Conservation (phyloP, 306 rosid genomes). For the Alnus rubra region DNA sequence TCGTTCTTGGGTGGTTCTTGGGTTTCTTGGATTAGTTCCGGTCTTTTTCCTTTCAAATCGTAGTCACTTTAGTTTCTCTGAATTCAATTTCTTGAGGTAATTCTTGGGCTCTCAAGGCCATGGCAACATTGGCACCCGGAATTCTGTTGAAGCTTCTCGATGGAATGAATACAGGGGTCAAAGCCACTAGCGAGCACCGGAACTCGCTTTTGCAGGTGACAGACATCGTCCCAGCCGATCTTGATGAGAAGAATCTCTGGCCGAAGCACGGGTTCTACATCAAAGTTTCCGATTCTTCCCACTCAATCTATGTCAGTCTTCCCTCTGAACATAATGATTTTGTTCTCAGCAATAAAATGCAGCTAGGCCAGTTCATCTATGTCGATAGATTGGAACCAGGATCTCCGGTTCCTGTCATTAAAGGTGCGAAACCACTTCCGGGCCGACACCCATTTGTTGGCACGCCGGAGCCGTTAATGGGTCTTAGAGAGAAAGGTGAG, state of each 20-base stretch:
- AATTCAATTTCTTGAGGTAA: not conserved
- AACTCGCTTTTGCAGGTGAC: slow-evolving; percentile 86
- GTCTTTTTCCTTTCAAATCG: not conserved
- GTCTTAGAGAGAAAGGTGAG: slow-evolving; percentile 54
- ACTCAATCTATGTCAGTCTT: slow-evolving; percentile 73
- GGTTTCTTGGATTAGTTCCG: not conserved
- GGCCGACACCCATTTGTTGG: slow-evolving; percentile 86
- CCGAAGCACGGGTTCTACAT: slow-evolving; percentile 86
- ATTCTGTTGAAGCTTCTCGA: slow-evolving; percentile 73
- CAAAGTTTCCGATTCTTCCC: slow-evolving; percentile 84
- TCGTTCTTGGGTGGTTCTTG: slow-evolving; percentile 8
- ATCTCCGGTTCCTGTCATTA: slow-evolving; percentile 72
- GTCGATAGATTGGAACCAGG: slow-evolving; percentile 81
- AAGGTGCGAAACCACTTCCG: slow-evolving; percentile 79
- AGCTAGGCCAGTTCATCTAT: slow-evolving; percentile 85
- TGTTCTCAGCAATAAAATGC: slow-evolving; percentile 85
- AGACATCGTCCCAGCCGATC: slow-evolving; percentile 88
- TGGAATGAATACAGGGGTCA: slow-evolving; percentile 63
- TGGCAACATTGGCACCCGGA: slow-evolving; percentile 92
- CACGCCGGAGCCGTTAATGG: slow-evolving; percentile 83
- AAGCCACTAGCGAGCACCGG: slow-evolving; percentile 77
- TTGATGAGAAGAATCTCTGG: slow-evolving; percentile 72
- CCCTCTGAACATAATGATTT: slow-evolving; percentile 82
- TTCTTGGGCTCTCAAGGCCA: slow-evolving; percentile 15
- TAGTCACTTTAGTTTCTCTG: not conserved